These are phyloP conservation scores for Stephanodiscus triporus DNA, from an alignment of 108 stramenopile species.

Conservation along the genomic window DNA sequence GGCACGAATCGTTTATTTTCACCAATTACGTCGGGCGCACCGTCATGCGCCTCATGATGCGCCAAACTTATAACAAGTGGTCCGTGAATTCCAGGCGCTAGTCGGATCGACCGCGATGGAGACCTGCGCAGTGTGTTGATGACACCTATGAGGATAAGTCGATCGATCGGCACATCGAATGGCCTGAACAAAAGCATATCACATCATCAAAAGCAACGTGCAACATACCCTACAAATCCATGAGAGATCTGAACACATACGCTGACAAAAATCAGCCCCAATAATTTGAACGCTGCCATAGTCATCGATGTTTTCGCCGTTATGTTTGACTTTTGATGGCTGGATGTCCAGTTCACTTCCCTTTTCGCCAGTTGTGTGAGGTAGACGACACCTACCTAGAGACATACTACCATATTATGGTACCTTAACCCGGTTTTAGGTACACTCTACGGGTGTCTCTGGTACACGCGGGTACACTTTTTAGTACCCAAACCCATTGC, in stretches of 20 bases:
- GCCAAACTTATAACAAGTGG: constrained; percentile 9
- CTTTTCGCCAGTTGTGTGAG: too few relatives aligned
- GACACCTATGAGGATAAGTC: too few relatives aligned
- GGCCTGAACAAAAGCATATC: not conserved
- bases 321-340: too few relatives aligned
- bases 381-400: too few relatives aligned
- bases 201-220: not conserved
- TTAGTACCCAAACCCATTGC: too few relatives aligned
- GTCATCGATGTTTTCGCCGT: not conserved
- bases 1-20: constrained; percentile 5
- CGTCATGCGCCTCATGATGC: not conserved
- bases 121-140: constrained; percentile 16
- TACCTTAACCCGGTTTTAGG: too few relatives aligned
- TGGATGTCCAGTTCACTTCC: too few relatives aligned
- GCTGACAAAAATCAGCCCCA: constrained; percentile 4
- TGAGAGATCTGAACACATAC: constrained; percentile 16
- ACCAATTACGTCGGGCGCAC: constrained; percentile 5
- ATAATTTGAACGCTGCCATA: constrained; percentile 12
- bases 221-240: constrained; percentile 35
- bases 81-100: constrained; percentile 12
- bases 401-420: too few relatives aligned
- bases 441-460: too few relatives aligned
- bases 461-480: too few relatives aligned
- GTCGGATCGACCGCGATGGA: constrained; percentile 2
- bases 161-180: not conserved